Base-by-base conservation (phyloP, 192 early-diverging fungal genomes). In the Umbelopsis vinacea region DNA sequence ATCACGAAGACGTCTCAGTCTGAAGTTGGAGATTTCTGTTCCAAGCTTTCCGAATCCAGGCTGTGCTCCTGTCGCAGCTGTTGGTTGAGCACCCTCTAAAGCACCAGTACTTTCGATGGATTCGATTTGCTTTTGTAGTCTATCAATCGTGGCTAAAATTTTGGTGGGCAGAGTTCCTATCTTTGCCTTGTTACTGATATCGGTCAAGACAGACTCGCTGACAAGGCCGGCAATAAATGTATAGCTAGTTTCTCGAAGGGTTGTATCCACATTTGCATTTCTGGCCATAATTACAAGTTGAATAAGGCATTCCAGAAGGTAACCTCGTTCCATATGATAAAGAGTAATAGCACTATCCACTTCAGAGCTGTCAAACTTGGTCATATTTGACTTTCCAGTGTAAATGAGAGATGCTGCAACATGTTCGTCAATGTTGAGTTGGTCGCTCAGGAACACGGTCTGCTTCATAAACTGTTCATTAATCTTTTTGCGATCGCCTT, bases 381-480 rank as follows among this genome's bases (percentile, higher is more conserved):
- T 29, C 57, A 63, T 63, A 17, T 19, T 63, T 35, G 26, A 29
- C 33, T 63, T 63, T 63, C 87, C 66, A 84, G 71, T 52, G 86
- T 82, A 63, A 93, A 77, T 37, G 96, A 78, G 57, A 8, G 86
- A 79, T 4, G 92, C 85, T 6, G 94, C 95, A 12, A 86, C 71
- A 68, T 89, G 83, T 74, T 96, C 95, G 80, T 92, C 89, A 50
- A 96, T 83, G 24, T 90, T 84, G 33, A 98, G 82, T 70, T 93
- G 85, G 76, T 96, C 93, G 2, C 93, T 92, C 37, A 98, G 73
- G 73, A 89, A 82, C 66, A 90, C 75, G 9, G 87, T 87, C 35
- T 88, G 83, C 19, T 80, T 68, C 69, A 83, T 84, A 73, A 95
- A 95, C 17, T 90, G 86, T n/a, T 80, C 81, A 76, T 89, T 94